Evolutionary conservation across 1,284 basidiomycete genomes (phyloP).

Genomic region (Boletus hoseneyae): DNA sequence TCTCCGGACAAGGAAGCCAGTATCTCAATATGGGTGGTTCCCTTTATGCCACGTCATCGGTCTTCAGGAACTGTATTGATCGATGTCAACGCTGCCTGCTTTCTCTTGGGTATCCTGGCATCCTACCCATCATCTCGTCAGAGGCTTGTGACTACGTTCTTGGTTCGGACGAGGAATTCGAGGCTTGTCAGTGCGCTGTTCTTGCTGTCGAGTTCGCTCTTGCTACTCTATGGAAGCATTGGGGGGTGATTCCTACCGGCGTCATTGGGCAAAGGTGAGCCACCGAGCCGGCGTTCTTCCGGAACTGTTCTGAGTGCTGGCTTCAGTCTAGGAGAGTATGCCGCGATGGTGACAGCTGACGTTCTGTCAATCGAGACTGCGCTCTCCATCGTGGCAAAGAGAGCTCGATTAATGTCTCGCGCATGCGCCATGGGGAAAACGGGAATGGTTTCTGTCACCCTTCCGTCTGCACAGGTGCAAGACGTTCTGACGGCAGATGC

Average conservation of each 20-base stretch:
- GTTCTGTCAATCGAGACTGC: constrained; percentile 55
- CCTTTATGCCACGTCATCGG: constrained; percentile 46
- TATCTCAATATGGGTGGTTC: constrained; percentile 60
- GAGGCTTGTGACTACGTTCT: constrained; percentile 11
- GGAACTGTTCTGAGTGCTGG: neutral
- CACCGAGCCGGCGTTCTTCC: neutral
- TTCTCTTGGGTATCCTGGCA: constrained; percentile 47
- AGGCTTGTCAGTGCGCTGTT: constrained; percentile 52
- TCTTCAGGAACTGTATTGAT: constrained; percentile 52
- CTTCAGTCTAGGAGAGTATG: constrained; percentile 66
- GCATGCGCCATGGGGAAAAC: constrained; percentile 44
- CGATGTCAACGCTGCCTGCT: constrained; percentile 52
- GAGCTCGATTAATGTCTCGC: constrained; percentile 51
- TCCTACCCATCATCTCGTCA: constrained; percentile 44
- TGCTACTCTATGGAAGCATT: constrained; percentile 57
- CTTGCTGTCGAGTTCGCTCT: constrained; percentile 62
- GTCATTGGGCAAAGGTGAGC: constrained; percentile 67
- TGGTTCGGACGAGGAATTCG: constrained; percentile 33
- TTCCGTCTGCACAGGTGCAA: constrained; percentile 35
- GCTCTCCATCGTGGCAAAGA: constrained; percentile 53
- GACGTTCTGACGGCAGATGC: constrained; percentile 35
- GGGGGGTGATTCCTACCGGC: constrained; percentile 55
- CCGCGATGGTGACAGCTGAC: constrained; percentile 55
- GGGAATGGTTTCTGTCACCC: constrained; percentile 59
- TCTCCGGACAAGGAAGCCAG: constrained; percentile 69